Percentiles rank a stretch among this genome's conserved stretches.
Conservation (phyloP, 1,284 basidiomycete species). For the Caloboletus inedulis region DNA sequence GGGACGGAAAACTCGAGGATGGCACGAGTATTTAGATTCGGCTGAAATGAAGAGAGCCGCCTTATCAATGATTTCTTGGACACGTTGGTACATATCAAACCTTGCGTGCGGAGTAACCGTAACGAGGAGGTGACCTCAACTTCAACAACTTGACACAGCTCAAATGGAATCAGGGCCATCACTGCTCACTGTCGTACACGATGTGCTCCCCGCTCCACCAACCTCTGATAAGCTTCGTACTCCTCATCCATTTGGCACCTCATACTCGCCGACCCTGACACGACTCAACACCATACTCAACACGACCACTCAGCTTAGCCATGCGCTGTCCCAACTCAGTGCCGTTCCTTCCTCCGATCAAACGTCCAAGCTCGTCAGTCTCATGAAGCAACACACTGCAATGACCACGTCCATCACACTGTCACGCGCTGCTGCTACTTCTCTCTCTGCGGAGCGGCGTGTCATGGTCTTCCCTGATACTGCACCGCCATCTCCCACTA, state of each 20-base stretch:
- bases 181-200: conserved; percentile 28
- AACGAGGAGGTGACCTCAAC: no score
- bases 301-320: conserved; percentile 48
- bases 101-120: neutral
- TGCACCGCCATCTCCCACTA: conserved; percentile 34
- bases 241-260: conserved; percentile 49
- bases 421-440: conserved; percentile 23
- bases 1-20: neutral
- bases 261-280: conserved; percentile 40
- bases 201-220: conserved; percentile 19
- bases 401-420: conserved; percentile 36
- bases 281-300: conserved; percentile 50
- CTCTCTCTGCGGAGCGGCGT: conserved; percentile 22
- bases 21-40: neutral
- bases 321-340: conserved; percentile 51
- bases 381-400: conserved; percentile 59
- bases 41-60: neutral
- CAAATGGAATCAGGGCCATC: conserved; percentile 17
- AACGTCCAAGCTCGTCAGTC: conserved; percentile 58
- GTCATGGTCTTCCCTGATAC: conserved; percentile 30
- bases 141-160: neutral
- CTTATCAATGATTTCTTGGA: neutral
- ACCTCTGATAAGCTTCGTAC: conserved; percentile 28
- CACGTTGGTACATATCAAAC: neutral
- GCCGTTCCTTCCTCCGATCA: conserved; percentile 48